Conservation (phyloP, 2,329 filamentous ascomycete species). For the Aspergillus melleus region DNA sequence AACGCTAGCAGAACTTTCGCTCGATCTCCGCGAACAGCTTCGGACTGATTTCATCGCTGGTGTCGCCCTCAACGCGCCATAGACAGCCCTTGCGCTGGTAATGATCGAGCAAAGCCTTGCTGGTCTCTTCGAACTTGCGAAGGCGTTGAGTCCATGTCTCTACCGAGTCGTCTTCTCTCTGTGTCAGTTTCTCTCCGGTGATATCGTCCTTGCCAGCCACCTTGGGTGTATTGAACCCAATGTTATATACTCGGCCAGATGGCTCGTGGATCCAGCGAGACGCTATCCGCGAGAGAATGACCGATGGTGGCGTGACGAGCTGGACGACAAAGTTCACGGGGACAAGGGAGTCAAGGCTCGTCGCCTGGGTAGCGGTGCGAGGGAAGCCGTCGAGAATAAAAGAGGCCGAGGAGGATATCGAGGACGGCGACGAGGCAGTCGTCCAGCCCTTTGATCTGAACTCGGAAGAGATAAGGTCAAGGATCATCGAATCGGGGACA, state of each 20-base stretch:
- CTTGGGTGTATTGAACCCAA: conserved; percentile 82
- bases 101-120: conserved; percentile 79
- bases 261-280: conserved; percentile 92
- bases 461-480: conserved; percentile 89
- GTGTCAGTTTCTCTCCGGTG: conserved; percentile 81
- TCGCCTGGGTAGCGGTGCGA: conserved; percentile 78
- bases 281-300: conserved; percentile 86
- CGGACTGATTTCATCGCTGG: conserved; percentile 94
- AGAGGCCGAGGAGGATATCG: conserved; percentile 74
- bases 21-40: conserved; percentile 82
- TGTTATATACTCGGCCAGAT: conserved; percentile 93
- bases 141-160: conserved; percentile 81
- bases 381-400: conserved; percentile 98
- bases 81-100: conserved; percentile 82
- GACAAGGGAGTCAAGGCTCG: conserved; percentile 73
- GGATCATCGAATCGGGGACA: conserved; percentile 88
- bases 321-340: conserved; percentile 95
- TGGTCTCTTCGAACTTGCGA: conserved; percentile 83
- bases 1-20: conserved; percentile 63
- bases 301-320: conserved; percentile 77
- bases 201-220: conserved; percentile 81
- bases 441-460: conserved; percentile 85
- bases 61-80: conserved; percentile 83
- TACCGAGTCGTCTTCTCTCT: conserved; percentile 82
- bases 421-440: conserved; percentile 39